Evolutionary conservation across 1,139 yeast species (phyloP).

Genomic region (Yamadazyma oceani): DNA sequence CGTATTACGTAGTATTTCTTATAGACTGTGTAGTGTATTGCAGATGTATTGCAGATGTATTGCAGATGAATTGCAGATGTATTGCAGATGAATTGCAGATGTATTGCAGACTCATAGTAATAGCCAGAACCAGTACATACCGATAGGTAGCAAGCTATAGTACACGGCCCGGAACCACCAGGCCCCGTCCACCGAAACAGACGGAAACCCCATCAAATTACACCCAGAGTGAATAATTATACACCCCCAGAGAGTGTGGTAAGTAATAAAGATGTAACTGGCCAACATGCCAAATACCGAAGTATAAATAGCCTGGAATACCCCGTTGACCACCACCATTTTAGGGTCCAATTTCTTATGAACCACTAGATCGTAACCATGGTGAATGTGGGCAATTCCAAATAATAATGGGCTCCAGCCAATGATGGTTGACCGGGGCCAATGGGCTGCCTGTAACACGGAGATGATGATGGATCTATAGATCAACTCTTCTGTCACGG

Average conservation of each 20-base stretch:
- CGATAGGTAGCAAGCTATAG: conserved; percentile 7
- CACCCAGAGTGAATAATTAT: conserved; percentile 70
- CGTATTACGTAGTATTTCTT: too few species aligned
- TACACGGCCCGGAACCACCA: conserved; percentile 4
- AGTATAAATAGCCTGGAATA: conserved; percentile 71
- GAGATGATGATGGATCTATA: conserved; percentile 65
- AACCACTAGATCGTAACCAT: conserved; percentile 54
- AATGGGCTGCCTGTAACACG: conserved; percentile 25
- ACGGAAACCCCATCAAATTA: conserved; percentile 79
- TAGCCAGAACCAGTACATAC: conserved; percentile 7
- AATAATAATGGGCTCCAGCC: conserved; percentile 65
- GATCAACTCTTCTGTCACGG: conserved; percentile 82
- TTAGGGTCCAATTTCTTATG: conserved; percentile 4
- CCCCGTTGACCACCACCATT: conserved; percentile 8
- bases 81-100: too few species aligned
- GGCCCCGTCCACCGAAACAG: conserved; percentile 3
- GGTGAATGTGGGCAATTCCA: conserved; percentile 92
- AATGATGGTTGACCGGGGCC: conserved; percentile 25
- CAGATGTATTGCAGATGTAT: too few species aligned
- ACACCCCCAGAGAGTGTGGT: conserved; percentile 60
- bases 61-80: too few species aligned
- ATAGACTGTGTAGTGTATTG: too few species aligned
- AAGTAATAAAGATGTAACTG: conserved; percentile 55
- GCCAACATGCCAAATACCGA: conserved; percentile 78
- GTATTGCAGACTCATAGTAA: background rate